Evolutionary conservation across 306 rosid species (phyloP), one percentile per base, ranked within the genome.

Genomic region (Cucumis melo): DNA sequence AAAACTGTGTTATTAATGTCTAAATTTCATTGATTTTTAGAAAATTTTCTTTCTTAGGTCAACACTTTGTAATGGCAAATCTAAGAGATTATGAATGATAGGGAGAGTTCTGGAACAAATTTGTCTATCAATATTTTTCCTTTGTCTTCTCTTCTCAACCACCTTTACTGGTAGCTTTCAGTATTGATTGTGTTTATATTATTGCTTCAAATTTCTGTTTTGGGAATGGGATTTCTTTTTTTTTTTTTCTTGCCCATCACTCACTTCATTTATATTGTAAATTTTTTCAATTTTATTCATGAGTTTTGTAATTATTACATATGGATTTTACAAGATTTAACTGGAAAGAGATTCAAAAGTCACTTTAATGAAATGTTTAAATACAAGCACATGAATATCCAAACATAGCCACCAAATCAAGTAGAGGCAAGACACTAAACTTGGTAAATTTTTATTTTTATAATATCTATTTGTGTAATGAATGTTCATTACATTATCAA

Each of bases 21-120:
- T 72, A 27, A 72, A 72, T 72, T 70, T 50, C 76, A 72, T 72
- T 72, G 61, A 72, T 72, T 72, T 72, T 29, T 72, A 72, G 56
- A 24, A 67, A 48, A 27, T 16, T 48, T 62, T 72, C 34, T 2
- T 53, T 29, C 39, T 27, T 44, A 21, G 58, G 14, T 71, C 75
- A 24, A 48, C 48, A 42, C 58, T 72, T 50, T 50, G 57, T 72
- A 72, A 51, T 27, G 59, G 60, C 27, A 72, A 48, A 46, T 70
- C 20, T 23, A 20, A 46, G 6, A 70, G 32, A 46, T 44, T 51
- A 39, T 67, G 17, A 54, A 63, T 63, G 27, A 66, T 64, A 38
- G 50, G n/a, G 27, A 64, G 46, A 64, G 46, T 34, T 34, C 15
- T 19, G 17, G 48, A 64, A 64, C 8, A 19, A 64, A 64, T 17